Base-by-base conservation (phyloP, 805 yeast species). In the Monosporozyma solicola region DNA sequence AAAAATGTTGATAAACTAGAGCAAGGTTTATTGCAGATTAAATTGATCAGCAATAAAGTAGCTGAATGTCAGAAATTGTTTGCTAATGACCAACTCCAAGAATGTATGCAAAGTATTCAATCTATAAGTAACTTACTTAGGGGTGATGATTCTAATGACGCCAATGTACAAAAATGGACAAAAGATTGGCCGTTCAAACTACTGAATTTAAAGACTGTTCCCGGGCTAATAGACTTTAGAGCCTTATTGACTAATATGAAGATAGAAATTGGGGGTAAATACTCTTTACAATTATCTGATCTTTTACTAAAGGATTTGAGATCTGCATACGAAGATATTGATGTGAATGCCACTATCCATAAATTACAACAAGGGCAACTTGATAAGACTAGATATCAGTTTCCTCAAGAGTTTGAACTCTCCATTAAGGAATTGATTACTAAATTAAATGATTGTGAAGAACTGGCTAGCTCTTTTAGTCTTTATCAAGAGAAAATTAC, bases 221-320 rank as follows among this genome's bases (percentile, higher is more conserved):
- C 71, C 0, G 69, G 70, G 0, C 53, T 73, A 47, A 50, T 61
- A 1, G 62, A 61, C 35, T 64, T 84, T 15, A 74, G 79, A 49
- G 81, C 79, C 48, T 74, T 78, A 44, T 69, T 90, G 35, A 71
- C 76, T 13, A 74, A 71, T 27, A 68, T 89, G 59, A 78, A 84
- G 49, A 70, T 74, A n/a, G 82, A 79, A 46, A 83, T 88, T 50
- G 91, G 94, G 15, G 79, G 77, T 41, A 79, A 83, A n/a, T 85
- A 82, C 58, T 78, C 83, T 6, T 72, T 76, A 25, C 70, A 79
- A 47, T 82, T 91, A 61, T 72, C 77, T 7, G 77, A 78, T 25
- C 60, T 75, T 33, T 69, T 91, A 48, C 57, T 85, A 10, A 72
- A 73, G 0, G 96, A 91, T 66, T 66, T 91, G 48, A 75, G 84